Conservation (phyloP, 305 asterid genomes). For the Striga hermonthica region DNA sequence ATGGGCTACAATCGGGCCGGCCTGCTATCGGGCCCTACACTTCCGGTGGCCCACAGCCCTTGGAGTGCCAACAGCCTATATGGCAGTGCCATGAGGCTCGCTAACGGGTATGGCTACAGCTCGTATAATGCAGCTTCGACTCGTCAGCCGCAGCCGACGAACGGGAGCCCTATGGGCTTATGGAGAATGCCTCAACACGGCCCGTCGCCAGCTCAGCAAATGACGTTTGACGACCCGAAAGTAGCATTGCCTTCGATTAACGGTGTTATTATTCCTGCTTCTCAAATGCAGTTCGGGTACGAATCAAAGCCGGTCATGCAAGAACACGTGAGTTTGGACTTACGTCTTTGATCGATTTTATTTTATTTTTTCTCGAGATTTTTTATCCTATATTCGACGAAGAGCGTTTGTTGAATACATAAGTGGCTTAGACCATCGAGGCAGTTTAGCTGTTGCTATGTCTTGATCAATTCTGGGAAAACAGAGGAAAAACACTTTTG, state of each 20-base stretch:
- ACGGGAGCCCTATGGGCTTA: conserved; percentile 36
- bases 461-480: background rate
- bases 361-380: background rate
- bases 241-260: conserved; percentile 3
- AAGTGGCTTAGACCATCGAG: background rate
- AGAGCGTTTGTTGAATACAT: no score
- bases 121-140: background rate
- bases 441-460: conserved; percentile 1
- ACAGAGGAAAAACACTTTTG: conserved; percentile 1
- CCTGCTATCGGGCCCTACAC: background rate
- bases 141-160: conserved; percentile 32
- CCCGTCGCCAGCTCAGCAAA: background rate
- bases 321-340: conserved; percentile 79
- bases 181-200: conserved; percentile 30
- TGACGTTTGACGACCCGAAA: background rate
- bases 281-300: conserved; percentile 38
- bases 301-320: conserved; percentile 48
- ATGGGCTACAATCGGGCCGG: conserved; percentile 25
- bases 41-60: background rate
- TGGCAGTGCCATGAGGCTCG: conserved; percentile 1
- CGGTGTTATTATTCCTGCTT: conserved; percentile 9
- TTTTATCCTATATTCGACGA: background rate
- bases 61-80: background rate
- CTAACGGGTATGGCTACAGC: background rate
- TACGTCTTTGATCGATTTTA: conserved; percentile 45